Base-by-base conservation (phyloP, 2,329 filamentous ascomycete genomes). In the Emericellopsis atlantica region DNA sequence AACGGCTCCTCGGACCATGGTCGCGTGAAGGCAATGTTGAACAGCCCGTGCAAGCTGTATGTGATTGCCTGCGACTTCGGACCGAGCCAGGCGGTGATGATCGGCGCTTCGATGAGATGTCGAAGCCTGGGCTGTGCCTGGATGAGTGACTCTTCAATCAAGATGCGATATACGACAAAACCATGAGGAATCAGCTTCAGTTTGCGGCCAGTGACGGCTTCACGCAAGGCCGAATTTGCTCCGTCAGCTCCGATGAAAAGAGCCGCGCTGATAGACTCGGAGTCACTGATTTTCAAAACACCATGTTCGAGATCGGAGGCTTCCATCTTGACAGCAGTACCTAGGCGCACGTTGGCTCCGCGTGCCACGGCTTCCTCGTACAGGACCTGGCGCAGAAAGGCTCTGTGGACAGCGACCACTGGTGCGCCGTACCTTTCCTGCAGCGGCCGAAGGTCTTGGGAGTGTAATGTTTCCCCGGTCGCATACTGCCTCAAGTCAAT, bases 1-100 rank as follows among this genome's bases (percentile, higher is more conserved):
- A 26, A 33, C 5, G 23, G 11, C 15, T 32, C 26, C 5, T 21
- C 38, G 3, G 37, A 29, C 22, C 12, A 40, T 9, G 38, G 38
- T 29, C 38, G 29, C 18, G 38, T 40, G 18, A 40, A 40, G 6
- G 26, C 38, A 18, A 40, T 32, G 38, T 40, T 40, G 26, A 40
- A 40, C 15, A 40, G 14, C 8, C 38, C 38, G 18, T 40, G 24
- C 24, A 40, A 23, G 16, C 38, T 26, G 38, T 40, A 40, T 3
- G 38, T 40, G n/a, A 40, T n/a, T 6, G 29, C 38, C 29, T 40
- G 38, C 11, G 16, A 40, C 14, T 23, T 11, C 9, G 38, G 38
- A 4, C 38, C 38, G 15, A 40, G 38, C 38, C 38, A 40, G 14
- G 33, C 38, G 24, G 32, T 15, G 16, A 10, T 10, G 22, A 24